A percentile compares a stretch with the other conserved stretches of the same genome.
Conservation (phyloP, 306 rosid species). For the Oemleria cerasiformis region DNA sequence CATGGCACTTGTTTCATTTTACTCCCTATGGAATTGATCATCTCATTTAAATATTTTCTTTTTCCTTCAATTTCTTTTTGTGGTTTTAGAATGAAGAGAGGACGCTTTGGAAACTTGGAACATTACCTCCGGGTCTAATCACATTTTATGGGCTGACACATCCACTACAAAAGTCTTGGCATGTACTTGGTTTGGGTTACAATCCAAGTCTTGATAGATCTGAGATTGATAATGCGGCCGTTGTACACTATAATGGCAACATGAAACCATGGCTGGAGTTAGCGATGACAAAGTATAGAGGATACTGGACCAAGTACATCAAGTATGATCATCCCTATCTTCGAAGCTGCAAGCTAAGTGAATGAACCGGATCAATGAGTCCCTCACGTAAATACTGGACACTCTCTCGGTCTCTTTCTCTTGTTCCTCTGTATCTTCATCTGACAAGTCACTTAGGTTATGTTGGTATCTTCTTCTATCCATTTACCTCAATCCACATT, state of each 20-base stretch:
- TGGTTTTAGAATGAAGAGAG: slow-evolving; percentile 80
- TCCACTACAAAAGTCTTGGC: slow-evolving; percentile 86
- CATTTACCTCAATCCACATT: slow-evolving; percentile 32
- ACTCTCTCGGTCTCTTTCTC: slow-evolving; percentile 17
- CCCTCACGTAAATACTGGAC: slow-evolving; percentile 12
- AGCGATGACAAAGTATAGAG: slow-evolving; percentile 79
- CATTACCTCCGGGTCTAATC: slow-evolving; percentile 89
- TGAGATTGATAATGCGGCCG: slow-evolving; percentile 76
- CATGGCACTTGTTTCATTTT: neutral
- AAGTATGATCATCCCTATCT: slow-evolving; percentile 73
- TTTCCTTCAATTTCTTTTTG: slow-evolving; percentile 12
- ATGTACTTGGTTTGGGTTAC: slow-evolving; percentile 97
- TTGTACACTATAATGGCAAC: slow-evolving; percentile 89
- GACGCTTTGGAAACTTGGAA: slow-evolving; percentile 91
- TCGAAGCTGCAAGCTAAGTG: slow-evolving; percentile 57
- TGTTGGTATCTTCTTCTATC: slow-evolving; percentile 24
- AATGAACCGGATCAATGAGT: slow-evolving; percentile 28
- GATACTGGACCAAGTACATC: slow-evolving; percentile 83
- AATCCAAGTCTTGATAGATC: slow-evolving; percentile 69
- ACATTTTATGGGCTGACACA: slow-evolving; percentile 89
- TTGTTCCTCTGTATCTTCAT: slow-evolving; percentile 24
- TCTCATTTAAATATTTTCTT: neutral
- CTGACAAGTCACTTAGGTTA: slow-evolving; percentile 30
- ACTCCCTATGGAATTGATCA: neutral
- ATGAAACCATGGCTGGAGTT: slow-evolving; percentile 97